Conservation (phyloP, 352 stramenopile species). For the Phytophthora pinifolia region DNA sequence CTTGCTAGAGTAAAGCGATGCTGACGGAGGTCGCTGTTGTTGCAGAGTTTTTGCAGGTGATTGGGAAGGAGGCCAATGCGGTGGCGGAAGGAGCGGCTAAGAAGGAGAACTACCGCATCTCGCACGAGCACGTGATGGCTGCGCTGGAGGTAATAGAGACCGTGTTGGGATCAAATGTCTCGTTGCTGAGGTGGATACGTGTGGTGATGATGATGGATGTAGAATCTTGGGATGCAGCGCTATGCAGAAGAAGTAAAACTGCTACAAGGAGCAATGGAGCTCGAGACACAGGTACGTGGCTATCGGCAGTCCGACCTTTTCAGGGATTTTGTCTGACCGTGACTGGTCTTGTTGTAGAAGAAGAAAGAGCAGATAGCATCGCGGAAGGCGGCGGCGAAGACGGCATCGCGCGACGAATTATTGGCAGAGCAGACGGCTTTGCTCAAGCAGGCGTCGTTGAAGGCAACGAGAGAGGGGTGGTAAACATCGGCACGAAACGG, state of each 20-base stretch:
- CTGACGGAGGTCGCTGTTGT: constrained; percentile 3
- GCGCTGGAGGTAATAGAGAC: constrained; percentile 47
- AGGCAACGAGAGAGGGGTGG: constrained; percentile 67
- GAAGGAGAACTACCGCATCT: constrained; percentile 68
- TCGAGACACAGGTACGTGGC: constrained; percentile 32
- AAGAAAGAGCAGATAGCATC: constrained; percentile 48
- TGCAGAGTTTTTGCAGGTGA: constrained; percentile 51
- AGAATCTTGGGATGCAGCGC: constrained; percentile 41
- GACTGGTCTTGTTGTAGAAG: constrained; percentile 19
- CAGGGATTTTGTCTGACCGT: not conserved
- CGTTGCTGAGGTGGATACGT: constrained; percentile 3
- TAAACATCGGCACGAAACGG: constrained; percentile 23
- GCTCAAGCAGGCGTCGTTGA: constrained; percentile 65
- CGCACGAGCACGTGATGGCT: constrained; percentile 50
- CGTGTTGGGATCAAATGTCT: not conserved
- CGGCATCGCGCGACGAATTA: constrained; percentile 50
- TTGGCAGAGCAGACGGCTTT: constrained; percentile 71
- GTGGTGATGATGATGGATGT: not conserved
- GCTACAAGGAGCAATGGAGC: constrained; percentile 29
- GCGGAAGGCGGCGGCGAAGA: constrained; percentile 36
- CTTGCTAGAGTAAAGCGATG: not conserved
- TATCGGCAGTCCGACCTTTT: too few species aligned
- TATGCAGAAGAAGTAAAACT: constrained; percentile 37
- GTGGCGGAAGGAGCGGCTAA: constrained; percentile 38
- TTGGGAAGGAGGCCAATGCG: constrained; percentile 53